phyloP scores from a whole-genome alignment of 495 filamentous ascomycete genomes.

The Aspergillus leporis region DNA sequence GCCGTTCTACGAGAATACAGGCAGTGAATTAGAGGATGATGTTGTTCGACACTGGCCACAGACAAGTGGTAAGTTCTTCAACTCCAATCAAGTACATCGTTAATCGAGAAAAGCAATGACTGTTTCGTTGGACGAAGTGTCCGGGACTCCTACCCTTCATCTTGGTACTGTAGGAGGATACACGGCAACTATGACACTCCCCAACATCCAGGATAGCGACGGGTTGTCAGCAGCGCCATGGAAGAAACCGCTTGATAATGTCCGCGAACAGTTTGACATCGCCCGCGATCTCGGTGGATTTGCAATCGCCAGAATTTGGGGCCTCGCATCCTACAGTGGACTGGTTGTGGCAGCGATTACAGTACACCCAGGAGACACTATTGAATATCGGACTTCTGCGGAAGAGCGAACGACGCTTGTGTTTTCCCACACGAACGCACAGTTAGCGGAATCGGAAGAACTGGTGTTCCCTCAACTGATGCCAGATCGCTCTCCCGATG shows the following conservation, averaged over 20 bases:
- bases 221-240: constrained; percentile 24
- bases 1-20: constrained; percentile 20
- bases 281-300: constrained; percentile 46
- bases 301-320: constrained; percentile 48
- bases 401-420: constrained; percentile 41
- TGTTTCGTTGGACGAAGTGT: constrained; percentile 15
- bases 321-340: constrained; percentile 43
- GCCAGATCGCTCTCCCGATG: constrained; percentile 9
- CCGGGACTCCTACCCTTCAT: constrained; percentile 24
- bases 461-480: constrained; percentile 15
- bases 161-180: constrained; percentile 35
- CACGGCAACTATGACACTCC: constrained; percentile 13
- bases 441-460: constrained; percentile 3
- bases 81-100: background rate
- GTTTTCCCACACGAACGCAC: constrained; percentile 27
- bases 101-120: constrained; percentile 32
- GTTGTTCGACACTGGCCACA: constrained; percentile 28
- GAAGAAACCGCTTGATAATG: constrained; percentile 33
- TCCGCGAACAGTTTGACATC: constrained; percentile 46
- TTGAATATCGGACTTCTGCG: constrained; percentile 48
- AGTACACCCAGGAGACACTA: constrained; percentile 52
- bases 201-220: background rate
- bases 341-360: constrained; percentile 44
- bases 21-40: constrained; percentile 9
- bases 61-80: constrained; percentile 29